These are phyloP conservation scores for Polygonum aviculare DNA, from an alignment of 148 eudicot genomes.

Conservation along the genomic window DNA sequence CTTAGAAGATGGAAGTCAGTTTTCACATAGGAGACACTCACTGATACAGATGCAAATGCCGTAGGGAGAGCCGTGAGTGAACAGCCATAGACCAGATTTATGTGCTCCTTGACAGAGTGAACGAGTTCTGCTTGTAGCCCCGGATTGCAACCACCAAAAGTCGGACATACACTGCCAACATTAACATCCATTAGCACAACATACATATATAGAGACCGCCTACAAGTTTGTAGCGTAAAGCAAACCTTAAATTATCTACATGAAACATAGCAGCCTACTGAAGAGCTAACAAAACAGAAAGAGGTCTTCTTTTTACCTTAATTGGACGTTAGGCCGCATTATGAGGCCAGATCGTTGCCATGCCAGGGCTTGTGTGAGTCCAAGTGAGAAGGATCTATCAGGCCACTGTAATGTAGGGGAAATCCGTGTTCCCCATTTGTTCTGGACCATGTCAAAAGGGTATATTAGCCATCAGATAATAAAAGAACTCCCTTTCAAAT, in stretches of 20 bases:
- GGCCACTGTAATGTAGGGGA: constrained; percentile 87
- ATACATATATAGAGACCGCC: background rate
- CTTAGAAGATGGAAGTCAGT: background rate
- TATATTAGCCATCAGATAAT: background rate
- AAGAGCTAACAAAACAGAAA: background rate
- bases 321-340: constrained; percentile 77
- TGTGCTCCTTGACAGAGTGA: constrained; percentile 68
- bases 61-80: constrained; percentile 49
- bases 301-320: constrained; percentile 36
- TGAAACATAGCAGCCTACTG: background rate
- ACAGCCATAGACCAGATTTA: constrained; percentile 75
- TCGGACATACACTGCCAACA: constrained; percentile 60
- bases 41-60: constrained; percentile 78
- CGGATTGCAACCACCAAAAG: constrained; percentile 81
- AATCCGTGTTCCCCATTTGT: constrained; percentile 79
- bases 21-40: constrained; percentile 24
- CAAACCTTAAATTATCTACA: background rate
- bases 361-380: constrained; percentile 71
- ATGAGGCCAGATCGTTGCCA: constrained; percentile 92
- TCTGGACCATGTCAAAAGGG: constrained; percentile 28
- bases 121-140: constrained; percentile 72
- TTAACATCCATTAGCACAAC: background rate
- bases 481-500: background rate
- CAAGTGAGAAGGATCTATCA: constrained; percentile 62
- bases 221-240: background rate